Evolutionary conservation across 192 early-diverging fungal species (phyloP).

Genomic region (Coemansia sp.): DNA sequence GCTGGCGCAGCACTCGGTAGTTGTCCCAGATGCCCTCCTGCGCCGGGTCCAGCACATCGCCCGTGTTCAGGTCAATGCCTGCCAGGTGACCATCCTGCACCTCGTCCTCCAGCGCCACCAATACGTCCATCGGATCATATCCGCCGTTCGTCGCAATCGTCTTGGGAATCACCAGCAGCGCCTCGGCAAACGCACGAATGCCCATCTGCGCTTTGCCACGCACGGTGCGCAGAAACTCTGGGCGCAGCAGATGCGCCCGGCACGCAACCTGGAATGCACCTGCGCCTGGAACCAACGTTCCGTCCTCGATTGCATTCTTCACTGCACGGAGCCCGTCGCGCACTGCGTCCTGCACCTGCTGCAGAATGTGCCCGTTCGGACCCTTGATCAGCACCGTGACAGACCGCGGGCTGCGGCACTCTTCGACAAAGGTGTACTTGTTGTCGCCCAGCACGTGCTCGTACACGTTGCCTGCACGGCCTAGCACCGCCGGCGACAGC

Average conservation of each 20-base stretch:
- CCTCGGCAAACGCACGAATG: slow-evolving; percentile 95
- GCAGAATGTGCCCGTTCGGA: slow-evolving; percentile 89
- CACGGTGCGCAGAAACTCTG: slow-evolving; percentile 81
- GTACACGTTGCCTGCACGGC: slow-evolving; percentile 89
- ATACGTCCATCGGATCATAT: slow-evolving; percentile 93
- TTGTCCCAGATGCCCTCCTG: slow-evolving; percentile 98
- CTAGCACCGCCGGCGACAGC: slow-evolving; percentile 77
- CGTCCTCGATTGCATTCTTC: slow-evolving; percentile 97
- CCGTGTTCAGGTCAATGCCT: slow-evolving; percentile 90
- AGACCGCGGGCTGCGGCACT: slow-evolving; percentile 84
- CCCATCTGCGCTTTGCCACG: slow-evolving; percentile 96
- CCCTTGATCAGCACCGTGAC: slow-evolving; percentile 95
- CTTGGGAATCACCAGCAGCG: slow-evolving; percentile 95
- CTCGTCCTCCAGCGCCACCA: slow-evolving; percentile 93
- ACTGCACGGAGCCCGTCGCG: slow-evolving; percentile 97
- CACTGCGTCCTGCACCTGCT: slow-evolving; percentile 95
- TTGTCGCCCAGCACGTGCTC: slow-evolving; percentile 98
- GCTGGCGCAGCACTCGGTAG: slow-evolving; percentile 93
- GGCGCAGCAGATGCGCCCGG: slow-evolving; percentile 70
- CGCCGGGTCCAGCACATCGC: slow-evolving; percentile 89
- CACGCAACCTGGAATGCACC: slow-evolving; percentile 96
- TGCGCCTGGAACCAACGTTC: slow-evolving; percentile 84
- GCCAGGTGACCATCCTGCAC: slow-evolving; percentile 86
- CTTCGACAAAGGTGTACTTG: slow-evolving; percentile 99
- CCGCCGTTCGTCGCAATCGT: slow-evolving; percentile 93